phyloP scores from a whole-genome alignment of 163 green algal genomes.

The Trebouxiophyceae sp. region DNA sequence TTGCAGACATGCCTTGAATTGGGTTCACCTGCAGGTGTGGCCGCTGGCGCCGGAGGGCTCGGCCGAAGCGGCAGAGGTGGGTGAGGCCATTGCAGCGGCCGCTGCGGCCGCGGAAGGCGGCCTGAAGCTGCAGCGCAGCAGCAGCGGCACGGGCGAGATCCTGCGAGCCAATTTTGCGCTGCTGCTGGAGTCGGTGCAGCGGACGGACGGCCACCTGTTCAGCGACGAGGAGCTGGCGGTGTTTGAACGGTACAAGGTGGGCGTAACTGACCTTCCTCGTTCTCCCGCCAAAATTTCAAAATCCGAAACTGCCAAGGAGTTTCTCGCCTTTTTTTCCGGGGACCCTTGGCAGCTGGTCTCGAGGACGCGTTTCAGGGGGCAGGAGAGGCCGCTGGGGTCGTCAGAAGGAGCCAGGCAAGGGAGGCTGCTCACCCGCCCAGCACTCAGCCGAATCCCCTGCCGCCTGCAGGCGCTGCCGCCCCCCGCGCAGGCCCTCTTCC shows the following conservation, averaged over 20 bases:
- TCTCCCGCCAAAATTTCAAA: neutral
- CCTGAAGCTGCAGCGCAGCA: too few relatives aligned
- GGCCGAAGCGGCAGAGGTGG: too few relatives aligned
- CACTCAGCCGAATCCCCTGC: neutral
- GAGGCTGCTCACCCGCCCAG: neutral
- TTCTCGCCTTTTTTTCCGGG: neutral
- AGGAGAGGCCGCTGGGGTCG: neutral
- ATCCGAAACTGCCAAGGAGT: neutral
- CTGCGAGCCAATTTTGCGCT: conserved; percentile 40
- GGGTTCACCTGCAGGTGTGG: too few relatives aligned
- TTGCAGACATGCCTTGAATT: too few relatives aligned
- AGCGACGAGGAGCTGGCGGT: conserved; percentile 24
- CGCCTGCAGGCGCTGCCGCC: conserved; percentile 28
- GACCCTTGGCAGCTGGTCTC: neutral
- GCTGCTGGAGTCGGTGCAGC: conserved; percentile 27
- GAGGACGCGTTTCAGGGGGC: neutral
- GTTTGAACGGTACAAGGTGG: conserved; percentile 33
- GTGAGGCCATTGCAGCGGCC: too few relatives aligned
- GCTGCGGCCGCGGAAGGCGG: too few relatives aligned
- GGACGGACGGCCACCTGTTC: conserved; percentile 49
- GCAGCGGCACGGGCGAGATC: conserved; percentile 19
- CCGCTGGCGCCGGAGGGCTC: too few relatives aligned
- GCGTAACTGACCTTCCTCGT: neutral
- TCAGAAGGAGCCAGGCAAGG: too few relatives aligned
- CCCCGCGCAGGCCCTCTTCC: conserved; percentile 43